phyloP scores from a whole-genome alignment of 2,329 filamentous ascomycete genomes.

The Helotiales sp. region DNA sequence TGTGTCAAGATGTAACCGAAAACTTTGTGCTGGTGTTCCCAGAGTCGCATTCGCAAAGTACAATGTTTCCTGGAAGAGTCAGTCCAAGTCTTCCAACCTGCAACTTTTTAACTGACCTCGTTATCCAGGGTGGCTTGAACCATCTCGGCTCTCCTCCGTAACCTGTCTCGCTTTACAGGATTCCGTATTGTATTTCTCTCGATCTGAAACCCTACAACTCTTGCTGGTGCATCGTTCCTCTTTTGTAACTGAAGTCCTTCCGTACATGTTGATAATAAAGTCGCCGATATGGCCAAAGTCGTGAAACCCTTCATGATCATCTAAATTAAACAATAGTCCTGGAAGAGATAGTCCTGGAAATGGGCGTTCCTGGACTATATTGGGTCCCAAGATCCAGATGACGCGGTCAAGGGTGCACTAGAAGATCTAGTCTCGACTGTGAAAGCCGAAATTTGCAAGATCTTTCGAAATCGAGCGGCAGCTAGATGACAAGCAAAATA shows the following conservation, averaged over 20 bases:
- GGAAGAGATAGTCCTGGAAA: background rate
- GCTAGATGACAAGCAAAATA: background rate
- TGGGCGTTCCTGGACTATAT: constrained; percentile 8
- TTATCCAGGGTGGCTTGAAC: constrained; percentile 59
- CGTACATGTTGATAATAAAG: constrained; percentile 37
- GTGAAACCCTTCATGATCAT: constrained; percentile 38
- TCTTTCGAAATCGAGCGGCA: background rate
- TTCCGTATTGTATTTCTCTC: constrained; percentile 36
- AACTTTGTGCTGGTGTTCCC: constrained; percentile 63
- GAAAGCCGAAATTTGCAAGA: constrained; percentile 4
- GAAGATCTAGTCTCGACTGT: constrained; percentile 18
- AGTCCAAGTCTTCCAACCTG: constrained; percentile 24
- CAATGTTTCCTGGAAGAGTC: constrained; percentile 56
- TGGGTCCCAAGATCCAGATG: constrained; percentile 19
- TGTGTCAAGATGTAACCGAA: constrained; percentile 68
- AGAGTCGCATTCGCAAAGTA: constrained; percentile 68
- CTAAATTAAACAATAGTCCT: background rate
- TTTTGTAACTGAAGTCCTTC: constrained; percentile 38
- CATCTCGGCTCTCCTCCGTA: constrained; percentile 52
- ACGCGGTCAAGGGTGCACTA: constrained; percentile 28
- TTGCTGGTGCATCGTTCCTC: constrained; percentile 37
- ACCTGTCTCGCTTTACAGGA: constrained; percentile 41
- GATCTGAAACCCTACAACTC: constrained; percentile 42
- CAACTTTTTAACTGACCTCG: constrained; percentile 48
- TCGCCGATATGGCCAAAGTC: constrained; percentile 36